Evolutionary conservation across 2,329 filamentous ascomycete species (phyloP).

Genomic region (Aspergillus sp.): DNA sequence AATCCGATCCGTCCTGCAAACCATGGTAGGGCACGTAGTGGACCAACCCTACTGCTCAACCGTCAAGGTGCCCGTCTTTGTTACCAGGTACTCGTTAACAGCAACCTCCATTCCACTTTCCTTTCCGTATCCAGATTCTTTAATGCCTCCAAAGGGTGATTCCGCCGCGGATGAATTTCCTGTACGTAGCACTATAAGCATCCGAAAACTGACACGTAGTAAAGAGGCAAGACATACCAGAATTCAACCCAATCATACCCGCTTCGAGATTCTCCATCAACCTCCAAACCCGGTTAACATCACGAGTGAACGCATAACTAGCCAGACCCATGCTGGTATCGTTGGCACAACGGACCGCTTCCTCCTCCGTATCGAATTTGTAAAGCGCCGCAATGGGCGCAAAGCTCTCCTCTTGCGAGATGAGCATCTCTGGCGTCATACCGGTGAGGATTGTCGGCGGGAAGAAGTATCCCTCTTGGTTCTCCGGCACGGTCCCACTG

Average conservation of each 20-base stretch:
- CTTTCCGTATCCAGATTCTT: conserved; percentile 62
- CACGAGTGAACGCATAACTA: conserved; percentile 63
- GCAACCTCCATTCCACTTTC: conserved; percentile 63
- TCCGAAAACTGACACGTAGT: not conserved
- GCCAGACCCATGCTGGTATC: conserved; percentile 60
- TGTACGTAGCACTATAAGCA: conserved; percentile 8
- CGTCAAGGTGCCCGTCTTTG: conserved; percentile 60
- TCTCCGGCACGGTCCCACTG: conserved; percentile 39
- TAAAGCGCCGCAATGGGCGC: conserved; percentile 59
- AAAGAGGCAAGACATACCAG: conserved; percentile 34
- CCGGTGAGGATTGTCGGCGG: conserved; percentile 59
- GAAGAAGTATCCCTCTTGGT: conserved; percentile 60
- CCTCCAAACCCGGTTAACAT: conserved; percentile 59
- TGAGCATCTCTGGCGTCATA: conserved; percentile 53
- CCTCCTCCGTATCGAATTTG: conserved; percentile 59
- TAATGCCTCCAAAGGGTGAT: conserved; percentile 61
- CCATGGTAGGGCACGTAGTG: no score
- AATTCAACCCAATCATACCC: conserved; percentile 63
- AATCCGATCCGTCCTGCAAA: not conserved
- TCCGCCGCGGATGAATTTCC: conserved; percentile 61
- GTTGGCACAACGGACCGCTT: conserved; percentile 55
- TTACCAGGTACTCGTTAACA: conserved; percentile 55
- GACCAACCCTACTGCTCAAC: conserved; percentile 35
- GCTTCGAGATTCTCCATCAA: conserved; percentile 62
- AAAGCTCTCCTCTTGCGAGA: conserved; percentile 57